Conservation (phyloP, 164 flowering plant genomes). For the Paratinospora sagittata region DNA sequence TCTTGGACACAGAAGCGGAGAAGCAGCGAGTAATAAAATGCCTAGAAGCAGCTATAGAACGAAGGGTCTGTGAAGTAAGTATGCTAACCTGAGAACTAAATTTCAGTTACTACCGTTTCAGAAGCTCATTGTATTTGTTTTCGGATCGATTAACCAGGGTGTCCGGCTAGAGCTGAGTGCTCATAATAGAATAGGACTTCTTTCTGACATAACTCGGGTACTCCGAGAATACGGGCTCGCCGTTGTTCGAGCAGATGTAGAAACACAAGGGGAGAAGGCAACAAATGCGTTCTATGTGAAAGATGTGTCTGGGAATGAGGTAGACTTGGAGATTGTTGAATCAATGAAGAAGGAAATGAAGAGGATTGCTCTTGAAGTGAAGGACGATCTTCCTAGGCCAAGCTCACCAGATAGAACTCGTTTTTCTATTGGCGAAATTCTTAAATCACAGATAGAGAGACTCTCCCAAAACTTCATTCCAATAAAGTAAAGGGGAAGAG, state of each 20-base stretch:
- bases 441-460: constrained; percentile 45
- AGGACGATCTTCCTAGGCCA: constrained; percentile 19
- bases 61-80: constrained; percentile 64
- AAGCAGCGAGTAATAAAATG: constrained; percentile 50
- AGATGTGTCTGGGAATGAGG: constrained; percentile 50
- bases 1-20: constrained; percentile 45
- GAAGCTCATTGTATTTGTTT: neutral
- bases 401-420: constrained; percentile 25
- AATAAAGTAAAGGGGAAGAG: constrained; percentile 12
- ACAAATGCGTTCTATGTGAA: constrained; percentile 58
- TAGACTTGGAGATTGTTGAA: constrained; percentile 49
- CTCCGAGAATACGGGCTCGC: constrained; percentile 61
- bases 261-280: constrained; percentile 49
- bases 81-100: neutral
- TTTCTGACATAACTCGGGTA: no score
- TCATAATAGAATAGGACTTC: constrained; percentile 50
- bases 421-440: constrained; percentile 35
- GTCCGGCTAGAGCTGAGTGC: constrained; percentile 55
- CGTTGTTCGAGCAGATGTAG: constrained; percentile 65
- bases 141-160: constrained; percentile 32
- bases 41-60: constrained; percentile 73
- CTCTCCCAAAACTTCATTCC: constrained; percentile 43
- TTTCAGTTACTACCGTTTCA: neutral
- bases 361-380: constrained; percentile 33
- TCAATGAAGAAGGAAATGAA: constrained; percentile 59